A percentile compares a stretch with the other conserved stretches of the same genome.
These are phyloP conservation scores for Friedmanniomyces simplex DNA, from an alignment of 495 filamentous ascomycete genomes.

Conservation along the genomic window DNA sequence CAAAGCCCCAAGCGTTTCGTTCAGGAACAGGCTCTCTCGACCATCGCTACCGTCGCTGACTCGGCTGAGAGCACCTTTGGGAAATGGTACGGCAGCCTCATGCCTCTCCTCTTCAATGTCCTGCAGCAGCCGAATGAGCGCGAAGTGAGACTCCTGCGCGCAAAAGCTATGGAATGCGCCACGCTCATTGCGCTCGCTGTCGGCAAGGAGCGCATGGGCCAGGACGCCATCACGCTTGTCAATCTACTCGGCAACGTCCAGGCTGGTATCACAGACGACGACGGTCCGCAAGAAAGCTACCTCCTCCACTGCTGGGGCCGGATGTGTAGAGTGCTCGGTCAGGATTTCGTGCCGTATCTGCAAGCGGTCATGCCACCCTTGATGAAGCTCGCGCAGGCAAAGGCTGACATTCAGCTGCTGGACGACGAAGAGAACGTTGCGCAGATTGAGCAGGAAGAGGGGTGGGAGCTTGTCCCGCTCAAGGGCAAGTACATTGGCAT, in stretches of 20 bases:
- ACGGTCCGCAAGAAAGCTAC: conserved; percentile 95
- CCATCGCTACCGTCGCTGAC: conserved; percentile 96
- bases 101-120: conserved; percentile 89
- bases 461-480: conserved; percentile 94
- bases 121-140: conserved; percentile 80
- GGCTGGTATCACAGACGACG: conserved; percentile 73
- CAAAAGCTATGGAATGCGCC: conserved; percentile 99
- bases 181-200: conserved; percentile 94
- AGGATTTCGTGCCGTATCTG: conserved; percentile 86
- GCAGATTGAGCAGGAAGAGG: conserved; percentile 86
- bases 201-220: conserved; percentile 80
- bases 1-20: conserved; percentile 89
- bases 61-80: conserved; percentile 91
- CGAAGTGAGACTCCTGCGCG: conserved; percentile 79
- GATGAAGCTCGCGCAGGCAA: conserved; percentile 80
- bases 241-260: conserved; percentile 81
- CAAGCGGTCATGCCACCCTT: conserved; percentile 90
- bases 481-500: conserved; percentile 98
- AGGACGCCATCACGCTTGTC: conserved; percentile 76
- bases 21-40: conserved; percentile 95
- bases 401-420: conserved; percentile 92
- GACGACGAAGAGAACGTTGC: conserved; percentile 94
- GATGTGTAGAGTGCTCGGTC: conserved; percentile 89
- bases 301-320: conserved; percentile 98
- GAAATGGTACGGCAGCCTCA: conserved; percentile 90